phyloP scores from a whole-genome alignment of 371 early-diverging fungal genomes.

The Mortierella polycephala region DNA sequence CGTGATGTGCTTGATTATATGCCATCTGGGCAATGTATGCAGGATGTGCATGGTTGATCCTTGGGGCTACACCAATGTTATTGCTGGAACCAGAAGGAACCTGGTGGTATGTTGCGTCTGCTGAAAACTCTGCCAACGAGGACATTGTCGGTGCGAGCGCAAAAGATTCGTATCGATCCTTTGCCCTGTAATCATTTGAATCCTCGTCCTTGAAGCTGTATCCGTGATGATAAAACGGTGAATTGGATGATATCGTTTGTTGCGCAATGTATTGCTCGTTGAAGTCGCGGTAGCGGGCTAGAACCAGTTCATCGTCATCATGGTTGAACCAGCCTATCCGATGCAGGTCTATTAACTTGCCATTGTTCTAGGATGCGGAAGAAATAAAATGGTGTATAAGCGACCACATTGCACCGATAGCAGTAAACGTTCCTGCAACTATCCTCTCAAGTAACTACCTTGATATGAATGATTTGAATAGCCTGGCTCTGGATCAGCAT shows the following conservation, averaged over 20 bases:
- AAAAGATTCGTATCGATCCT: conserved; percentile 25
- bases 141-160: conserved; percentile 36
- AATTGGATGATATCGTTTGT: conserved; percentile 16
- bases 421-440: conserved; percentile 17
- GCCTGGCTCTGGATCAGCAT: conserved; percentile 71
- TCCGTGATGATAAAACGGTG: conserved; percentile 29
- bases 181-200: conserved; percentile 11
- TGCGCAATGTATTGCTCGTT: conserved; percentile 56
- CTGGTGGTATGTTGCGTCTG: conserved; percentile 49
- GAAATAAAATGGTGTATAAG: neutral
- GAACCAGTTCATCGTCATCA: conserved; percentile 66
- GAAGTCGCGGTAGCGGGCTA: conserved; percentile 56
- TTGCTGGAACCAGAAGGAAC: conserved; percentile 35
- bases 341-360: conserved; percentile 61
- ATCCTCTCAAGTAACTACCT: conserved; percentile 46
- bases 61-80: conserved; percentile 21
- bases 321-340: conserved; percentile 69
- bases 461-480: conserved; percentile 66
- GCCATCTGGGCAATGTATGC: conserved; percentile 18
- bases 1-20: conserved; percentile 19
- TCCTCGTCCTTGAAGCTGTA: conserved; percentile 34
- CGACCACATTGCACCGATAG: neutral
- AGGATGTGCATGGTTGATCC: conserved; percentile 14
- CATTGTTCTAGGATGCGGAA: conserved; percentile 55
- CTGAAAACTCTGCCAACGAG: conserved; percentile 13